Conservation (phyloP, 345 rosid genomes). For the Schrenkiella parvula region DNA sequence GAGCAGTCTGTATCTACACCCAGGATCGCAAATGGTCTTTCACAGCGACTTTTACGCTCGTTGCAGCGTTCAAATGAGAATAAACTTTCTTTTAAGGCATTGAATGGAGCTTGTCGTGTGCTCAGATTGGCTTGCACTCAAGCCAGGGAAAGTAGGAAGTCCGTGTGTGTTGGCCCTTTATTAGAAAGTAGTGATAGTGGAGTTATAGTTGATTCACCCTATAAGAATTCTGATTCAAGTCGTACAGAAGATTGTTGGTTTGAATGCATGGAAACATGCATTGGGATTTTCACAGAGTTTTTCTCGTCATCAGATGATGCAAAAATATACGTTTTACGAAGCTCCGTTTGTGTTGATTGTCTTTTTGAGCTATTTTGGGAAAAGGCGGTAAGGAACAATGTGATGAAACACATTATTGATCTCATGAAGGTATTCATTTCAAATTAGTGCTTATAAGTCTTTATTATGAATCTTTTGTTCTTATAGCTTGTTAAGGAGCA, state of each 20-base stretch:
- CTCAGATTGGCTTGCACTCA: slow-evolving; percentile 74
- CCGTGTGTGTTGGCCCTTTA: slow-evolving; percentile 24
- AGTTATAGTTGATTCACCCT: slow-evolving; percentile 27
- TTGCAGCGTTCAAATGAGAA: slow-evolving; percentile 66
- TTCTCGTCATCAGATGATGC: slow-evolving; percentile 56
- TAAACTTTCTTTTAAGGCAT: slow-evolving; percentile 59
- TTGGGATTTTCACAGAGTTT: slow-evolving; percentile 60
- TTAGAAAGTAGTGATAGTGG: slow-evolving; percentile 27
- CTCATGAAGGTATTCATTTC: slow-evolving; percentile 71
- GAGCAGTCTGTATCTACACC: slow-evolving; percentile 77
- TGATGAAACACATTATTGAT: slow-evolving; percentile 60
- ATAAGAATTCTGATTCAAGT: slow-evolving; percentile 35
- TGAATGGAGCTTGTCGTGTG: slow-evolving; percentile 67
- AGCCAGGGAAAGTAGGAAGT: slow-evolving; percentile 59
- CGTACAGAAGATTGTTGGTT: slow-evolving; percentile 44
- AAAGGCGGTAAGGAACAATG: slow-evolving; percentile 55
- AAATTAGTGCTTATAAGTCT: neutral
- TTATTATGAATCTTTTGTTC: neutral
- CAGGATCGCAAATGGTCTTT: slow-evolving; percentile 57
- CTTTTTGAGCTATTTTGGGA: slow-evolving; percentile 94
- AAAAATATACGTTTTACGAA: slow-evolving; percentile 52
- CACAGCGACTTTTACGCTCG: slow-evolving; percentile 59
- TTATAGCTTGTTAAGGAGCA: slow-evolving; percentile 7
- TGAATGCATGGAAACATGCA: slow-evolving; percentile 57
- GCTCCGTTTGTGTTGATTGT: slow-evolving; percentile 60